These are phyloP conservation scores for Naematelia aurantialba DNA, from an alignment of 768 basidiomycete species.

Conservation along the genomic window DNA sequence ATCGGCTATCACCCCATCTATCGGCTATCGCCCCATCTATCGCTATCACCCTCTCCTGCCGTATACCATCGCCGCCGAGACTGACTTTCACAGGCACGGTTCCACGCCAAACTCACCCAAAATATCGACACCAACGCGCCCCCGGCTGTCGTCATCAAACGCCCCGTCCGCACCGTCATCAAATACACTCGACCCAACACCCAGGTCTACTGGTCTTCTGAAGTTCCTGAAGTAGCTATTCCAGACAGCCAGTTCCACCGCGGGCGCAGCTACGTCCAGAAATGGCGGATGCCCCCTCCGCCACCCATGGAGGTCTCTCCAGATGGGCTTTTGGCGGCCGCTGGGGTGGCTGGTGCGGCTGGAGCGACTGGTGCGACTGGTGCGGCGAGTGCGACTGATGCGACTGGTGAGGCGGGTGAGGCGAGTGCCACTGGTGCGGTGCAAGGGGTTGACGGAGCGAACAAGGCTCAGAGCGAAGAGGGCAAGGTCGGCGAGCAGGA, in stretches of 20 bases:
- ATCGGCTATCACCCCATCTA: too few relatives aligned
- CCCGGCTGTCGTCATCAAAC: neutral
- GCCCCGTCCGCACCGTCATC: constrained; percentile 6
- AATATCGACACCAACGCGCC: constrained; percentile 22
- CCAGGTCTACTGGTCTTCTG: constrained; percentile 17
- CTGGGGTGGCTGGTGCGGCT: too few relatives aligned
- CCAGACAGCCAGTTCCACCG: constrained; percentile 20
- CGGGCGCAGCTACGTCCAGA: constrained; percentile 24
- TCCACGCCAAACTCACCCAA: constrained; percentile 26
- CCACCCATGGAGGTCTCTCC: neutral
- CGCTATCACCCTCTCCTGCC: too few relatives aligned
- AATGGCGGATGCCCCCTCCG: constrained; percentile 33
- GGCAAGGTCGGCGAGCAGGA: constrained; percentile 10
- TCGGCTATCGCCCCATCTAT: too few relatives aligned
- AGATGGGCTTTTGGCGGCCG: constrained; percentile 1
- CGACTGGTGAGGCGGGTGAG: too few relatives aligned
- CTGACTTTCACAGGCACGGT: neutral
- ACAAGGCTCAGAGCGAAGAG: neutral
- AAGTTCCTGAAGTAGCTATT: constrained; percentile 5
- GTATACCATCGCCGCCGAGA: too few relatives aligned
- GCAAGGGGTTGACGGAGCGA: neutral
- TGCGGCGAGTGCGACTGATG: too few relatives aligned
- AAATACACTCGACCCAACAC: constrained; percentile 17
- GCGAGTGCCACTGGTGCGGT: neutral
- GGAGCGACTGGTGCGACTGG: too few relatives aligned